These are phyloP conservation scores for Penicillium paradoxum DNA, from an alignment of 495 filamentous ascomycete genomes.

Conservation along the genomic window DNA sequence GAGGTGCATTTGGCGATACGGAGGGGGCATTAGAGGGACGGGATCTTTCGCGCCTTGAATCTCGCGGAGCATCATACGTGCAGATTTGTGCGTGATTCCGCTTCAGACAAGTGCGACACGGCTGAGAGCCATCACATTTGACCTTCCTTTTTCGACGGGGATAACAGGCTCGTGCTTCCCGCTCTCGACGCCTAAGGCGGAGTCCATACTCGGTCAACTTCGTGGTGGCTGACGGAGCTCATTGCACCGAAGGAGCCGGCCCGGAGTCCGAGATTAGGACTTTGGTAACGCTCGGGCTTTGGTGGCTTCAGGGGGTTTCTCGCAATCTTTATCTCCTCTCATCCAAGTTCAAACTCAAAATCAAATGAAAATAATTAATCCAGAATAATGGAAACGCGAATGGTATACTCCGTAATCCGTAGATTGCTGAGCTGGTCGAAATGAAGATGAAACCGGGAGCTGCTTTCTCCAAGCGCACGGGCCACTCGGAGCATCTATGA, in stretches of 20 bases:
- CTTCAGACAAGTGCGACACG: conserved; percentile 30
- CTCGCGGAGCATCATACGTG: conserved; percentile 26
- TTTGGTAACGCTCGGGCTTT: too few species aligned
- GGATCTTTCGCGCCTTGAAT: not conserved
- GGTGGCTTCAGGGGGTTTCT: too few species aligned
- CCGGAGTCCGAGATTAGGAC: too few species aligned
- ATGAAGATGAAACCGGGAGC: too few species aligned
- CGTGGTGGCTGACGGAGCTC: conserved; percentile 14
- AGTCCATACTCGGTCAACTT: conserved; percentile 33
- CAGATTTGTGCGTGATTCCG: conserved; percentile 37
- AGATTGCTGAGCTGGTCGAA: too few species aligned
- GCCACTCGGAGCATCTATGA: too few species aligned
- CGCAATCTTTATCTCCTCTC: too few species aligned
- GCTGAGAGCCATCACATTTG: conserved; percentile 32
- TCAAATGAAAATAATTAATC: too few species aligned
- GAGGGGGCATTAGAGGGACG: not conserved
- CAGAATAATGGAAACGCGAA: too few species aligned
- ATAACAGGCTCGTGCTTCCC: conserved; percentile 35
- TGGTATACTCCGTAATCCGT: too few species aligned
- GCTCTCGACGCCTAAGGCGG: conserved; percentile 25
- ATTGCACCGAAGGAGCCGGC: conserved; percentile 12
- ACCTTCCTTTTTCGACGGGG: conserved; percentile 41
- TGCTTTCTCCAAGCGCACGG: too few species aligned
- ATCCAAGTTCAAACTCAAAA: too few species aligned
- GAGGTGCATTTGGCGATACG: not conserved